phyloP scores from a whole-genome alignment of 139 green algal species.

The Tetratostichococcus sp. region DNA sequence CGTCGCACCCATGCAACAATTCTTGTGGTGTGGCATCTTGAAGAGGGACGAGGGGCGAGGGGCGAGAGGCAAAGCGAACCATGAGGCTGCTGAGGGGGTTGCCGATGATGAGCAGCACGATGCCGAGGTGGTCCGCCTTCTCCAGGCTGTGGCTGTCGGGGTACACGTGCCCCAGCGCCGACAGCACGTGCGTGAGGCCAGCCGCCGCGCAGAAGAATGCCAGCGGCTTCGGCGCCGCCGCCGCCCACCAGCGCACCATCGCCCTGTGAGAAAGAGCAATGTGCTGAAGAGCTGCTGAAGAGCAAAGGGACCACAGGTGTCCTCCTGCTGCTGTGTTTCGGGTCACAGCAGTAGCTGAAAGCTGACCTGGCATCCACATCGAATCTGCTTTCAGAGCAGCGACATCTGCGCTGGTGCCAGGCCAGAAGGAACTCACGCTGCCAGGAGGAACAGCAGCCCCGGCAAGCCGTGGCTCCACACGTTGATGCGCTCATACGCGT shows the following conservation, averaged over 20 bases:
- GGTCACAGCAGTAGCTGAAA: too few species aligned
- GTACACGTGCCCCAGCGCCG: conserved; percentile 70
- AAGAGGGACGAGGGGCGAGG: too few species aligned
- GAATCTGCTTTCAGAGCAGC: too few species aligned
- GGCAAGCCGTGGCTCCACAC: conserved; percentile 79
- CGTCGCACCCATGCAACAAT: too few species aligned
- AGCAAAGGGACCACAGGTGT: too few species aligned
- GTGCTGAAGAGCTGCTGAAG: background rate
- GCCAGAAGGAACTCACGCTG: conserved; percentile 58
- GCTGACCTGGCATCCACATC: too few species aligned
- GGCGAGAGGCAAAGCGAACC: too few species aligned
- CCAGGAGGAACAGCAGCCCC: conserved; percentile 39
- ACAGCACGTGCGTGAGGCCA: conserved; percentile 64
- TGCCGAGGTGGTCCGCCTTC: conserved; percentile 83
- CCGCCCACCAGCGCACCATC: background rate
- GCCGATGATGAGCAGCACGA: conserved; percentile 69
- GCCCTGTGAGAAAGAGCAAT: conserved; percentile 16
- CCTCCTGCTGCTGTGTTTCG: background rate
- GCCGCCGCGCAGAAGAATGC: conserved; percentile 63
- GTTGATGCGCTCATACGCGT: conserved; percentile 83
- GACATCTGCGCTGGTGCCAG: too few species aligned
- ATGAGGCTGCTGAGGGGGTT: conserved; percentile 65
- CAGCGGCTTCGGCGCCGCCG: conserved; percentile 24
- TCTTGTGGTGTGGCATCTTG: too few species aligned
- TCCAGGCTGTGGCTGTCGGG: conserved; percentile 70